phyloP scores from a whole-genome alignment of 345 rosid genomes.

The Salix suchowensis region DNA sequence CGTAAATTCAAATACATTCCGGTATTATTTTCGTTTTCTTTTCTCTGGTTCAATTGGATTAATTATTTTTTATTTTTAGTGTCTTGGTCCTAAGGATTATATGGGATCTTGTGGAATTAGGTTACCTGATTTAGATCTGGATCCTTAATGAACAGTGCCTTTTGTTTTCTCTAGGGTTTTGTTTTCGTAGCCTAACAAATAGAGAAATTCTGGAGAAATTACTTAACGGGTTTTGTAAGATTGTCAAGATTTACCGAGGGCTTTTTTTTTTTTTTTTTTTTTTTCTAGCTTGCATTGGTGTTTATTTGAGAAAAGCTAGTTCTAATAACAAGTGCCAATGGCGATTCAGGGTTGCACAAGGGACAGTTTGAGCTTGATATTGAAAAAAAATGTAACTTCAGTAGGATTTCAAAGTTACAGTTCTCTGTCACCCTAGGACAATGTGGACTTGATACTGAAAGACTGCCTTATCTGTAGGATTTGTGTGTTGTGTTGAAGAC shows the following conservation, averaged over 20 bases:
- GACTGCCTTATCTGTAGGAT: neutral
- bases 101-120: neutral
- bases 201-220: neutral
- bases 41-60: constrained; percentile 4
- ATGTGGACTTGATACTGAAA: neutral
- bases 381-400: neutral
- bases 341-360: neutral
- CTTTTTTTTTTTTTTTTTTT: neutral
- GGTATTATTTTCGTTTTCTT: constrained; percentile 31
- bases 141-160: constrained; percentile 3
- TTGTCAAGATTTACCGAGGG: neutral
- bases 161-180: constrained; percentile 14
- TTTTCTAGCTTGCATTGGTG: neutral
- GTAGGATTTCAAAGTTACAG: neutral
- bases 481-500: neutral
- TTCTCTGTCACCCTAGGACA: neutral
- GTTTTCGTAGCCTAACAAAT: neutral
- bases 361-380: neutral
- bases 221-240: neutral
- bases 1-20: constrained; percentile 89
- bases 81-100: neutral
- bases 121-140: constrained; percentile 14
- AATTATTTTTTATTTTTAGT: neutral
- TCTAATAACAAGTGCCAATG: neutral
- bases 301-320: neutral